phyloP scores from a whole-genome alignment of 2,329 filamentous ascomycete species.

The Cytospora leucostoma region DNA sequence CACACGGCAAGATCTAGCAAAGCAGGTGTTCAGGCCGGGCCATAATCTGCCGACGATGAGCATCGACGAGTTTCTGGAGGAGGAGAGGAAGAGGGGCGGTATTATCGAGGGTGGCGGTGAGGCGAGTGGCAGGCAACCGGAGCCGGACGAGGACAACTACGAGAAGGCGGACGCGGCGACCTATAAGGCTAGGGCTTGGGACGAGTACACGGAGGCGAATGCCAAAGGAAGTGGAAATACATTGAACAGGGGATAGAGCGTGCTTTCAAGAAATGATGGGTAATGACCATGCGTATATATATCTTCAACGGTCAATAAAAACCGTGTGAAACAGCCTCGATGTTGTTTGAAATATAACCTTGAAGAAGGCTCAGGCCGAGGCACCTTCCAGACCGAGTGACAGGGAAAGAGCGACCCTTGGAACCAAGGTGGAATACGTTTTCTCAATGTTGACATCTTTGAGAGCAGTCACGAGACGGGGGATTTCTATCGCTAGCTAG shows the following conservation, averaged over 20 bases:
- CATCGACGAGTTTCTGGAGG: conserved; percentile 95
- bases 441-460: not conserved
- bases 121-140: conserved; percentile 65
- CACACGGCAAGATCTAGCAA: conserved; percentile 71
- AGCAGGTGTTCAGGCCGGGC: conserved; percentile 83
- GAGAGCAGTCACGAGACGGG: not conserved
- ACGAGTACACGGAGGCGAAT: conserved; percentile 90
- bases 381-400: not conserved
- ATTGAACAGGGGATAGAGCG: conserved; percentile 67
- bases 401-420: not conserved
- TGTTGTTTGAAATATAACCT: not conserved
- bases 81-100: conserved; percentile 79
- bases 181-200: conserved; percentile 92
- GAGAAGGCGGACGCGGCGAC: conserved; percentile 88
- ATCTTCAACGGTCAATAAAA: conserved; percentile 6
- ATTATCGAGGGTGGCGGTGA: conserved; percentile 91
- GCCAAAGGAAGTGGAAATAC: conserved; percentile 83
- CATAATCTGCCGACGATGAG: conserved; percentile 97
- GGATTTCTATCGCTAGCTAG: conserved; percentile 1
- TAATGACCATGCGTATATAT: not conserved
- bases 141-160: conserved; percentile 86
- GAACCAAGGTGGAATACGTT: not conserved
- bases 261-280: not conserved
- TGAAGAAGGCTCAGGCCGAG: not conserved
- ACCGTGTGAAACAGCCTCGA: not conserved